Conservation (phyloP, 2,329 filamentous ascomycete genomes). For the Aspergillus proliferans region DNA sequence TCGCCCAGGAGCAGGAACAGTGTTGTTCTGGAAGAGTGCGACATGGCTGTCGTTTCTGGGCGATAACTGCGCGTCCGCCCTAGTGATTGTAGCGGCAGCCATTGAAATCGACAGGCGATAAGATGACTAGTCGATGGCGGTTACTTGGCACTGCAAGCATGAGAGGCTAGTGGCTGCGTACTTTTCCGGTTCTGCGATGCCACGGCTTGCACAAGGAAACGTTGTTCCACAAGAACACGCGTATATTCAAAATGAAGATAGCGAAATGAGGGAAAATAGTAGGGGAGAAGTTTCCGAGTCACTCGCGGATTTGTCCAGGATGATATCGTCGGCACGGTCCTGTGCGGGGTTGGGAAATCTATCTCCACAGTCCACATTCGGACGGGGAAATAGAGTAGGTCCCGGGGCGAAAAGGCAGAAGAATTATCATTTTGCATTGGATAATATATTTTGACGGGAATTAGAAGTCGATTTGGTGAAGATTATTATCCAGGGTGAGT, state of each 20-base stretch:
- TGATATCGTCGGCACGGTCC: background rate
- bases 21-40: background rate
- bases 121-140: background rate
- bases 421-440: too few relatives aligned
- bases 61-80: slow-evolving; percentile 1
- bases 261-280: too few relatives aligned
- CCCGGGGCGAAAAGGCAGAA: background rate
- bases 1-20: slow-evolving; percentile 4
- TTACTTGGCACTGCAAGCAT: background rate
- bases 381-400: background rate
- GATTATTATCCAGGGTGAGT: too few relatives aligned
- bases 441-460: too few relatives aligned
- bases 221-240: background rate
- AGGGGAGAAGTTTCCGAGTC: slow-evolving; percentile 11
- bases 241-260: background rate
- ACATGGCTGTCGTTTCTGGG: slow-evolving; percentile 3
- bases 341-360: slow-evolving; percentile 1
- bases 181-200: slow-evolving; percentile 1
- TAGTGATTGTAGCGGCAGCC: background rate
- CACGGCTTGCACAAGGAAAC: background rate
- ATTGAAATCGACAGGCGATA: slow-evolving; percentile 1
- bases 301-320: slow-evolving; percentile 3
- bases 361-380: background rate
- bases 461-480: too few relatives aligned
- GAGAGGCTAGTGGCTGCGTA: background rate